Conservation (phyloP, 169 alveolate genomes). For the Perkinsus olseni region DNA sequence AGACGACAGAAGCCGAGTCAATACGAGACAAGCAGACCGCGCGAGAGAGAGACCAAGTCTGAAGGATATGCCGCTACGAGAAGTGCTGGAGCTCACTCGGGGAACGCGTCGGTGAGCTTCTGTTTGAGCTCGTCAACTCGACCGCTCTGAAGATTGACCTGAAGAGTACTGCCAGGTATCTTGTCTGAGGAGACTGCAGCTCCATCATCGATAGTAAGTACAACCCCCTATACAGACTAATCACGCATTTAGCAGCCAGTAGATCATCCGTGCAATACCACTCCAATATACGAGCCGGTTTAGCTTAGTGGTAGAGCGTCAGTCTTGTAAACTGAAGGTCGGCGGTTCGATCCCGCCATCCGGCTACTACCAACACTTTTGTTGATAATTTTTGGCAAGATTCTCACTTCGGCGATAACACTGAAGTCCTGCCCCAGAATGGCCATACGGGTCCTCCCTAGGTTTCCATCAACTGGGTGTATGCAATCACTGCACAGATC, state of each 20-base stretch:
- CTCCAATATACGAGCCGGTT: background rate
- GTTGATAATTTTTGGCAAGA: background rate
- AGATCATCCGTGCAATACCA: too few species aligned
- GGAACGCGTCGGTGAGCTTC: background rate
- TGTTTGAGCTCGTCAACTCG: background rate
- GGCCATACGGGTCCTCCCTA: background rate
- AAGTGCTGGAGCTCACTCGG: background rate
- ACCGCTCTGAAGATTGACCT: background rate
- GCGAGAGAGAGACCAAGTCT: background rate
- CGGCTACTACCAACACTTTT: background rate
- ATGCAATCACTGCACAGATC: background rate
- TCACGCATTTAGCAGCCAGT: too few species aligned
- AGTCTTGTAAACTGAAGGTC: slow-evolving; percentile 2
- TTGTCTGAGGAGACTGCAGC: background rate
- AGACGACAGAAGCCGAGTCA: too few species aligned
- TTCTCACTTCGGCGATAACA: background rate
- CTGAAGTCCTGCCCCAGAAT: background rate
- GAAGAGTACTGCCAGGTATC: background rate
- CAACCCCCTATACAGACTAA: too few species aligned
- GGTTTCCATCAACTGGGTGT: background rate
- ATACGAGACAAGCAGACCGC: too few species aligned
- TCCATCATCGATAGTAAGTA: background rate
- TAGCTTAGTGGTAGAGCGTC: slow-evolving; percentile 3
- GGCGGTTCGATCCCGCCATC: slow-evolving; percentile 4
- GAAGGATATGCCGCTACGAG: background rate